Base-by-base conservation (phyloP, 176 grass and related monocot genomes). In the Zea mays region DNA sequence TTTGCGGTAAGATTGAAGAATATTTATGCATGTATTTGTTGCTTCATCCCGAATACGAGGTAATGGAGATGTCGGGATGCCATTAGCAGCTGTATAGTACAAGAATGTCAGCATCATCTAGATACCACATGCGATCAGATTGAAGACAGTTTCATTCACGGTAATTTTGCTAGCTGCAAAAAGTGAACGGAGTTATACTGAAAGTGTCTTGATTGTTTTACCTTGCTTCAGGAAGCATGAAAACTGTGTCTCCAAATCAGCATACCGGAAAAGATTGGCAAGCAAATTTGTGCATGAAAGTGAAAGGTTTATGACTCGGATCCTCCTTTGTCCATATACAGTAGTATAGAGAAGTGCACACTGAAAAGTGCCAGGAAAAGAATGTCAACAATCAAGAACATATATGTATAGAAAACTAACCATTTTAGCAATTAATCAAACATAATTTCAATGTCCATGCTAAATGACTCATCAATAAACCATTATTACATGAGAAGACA, bases 311-410 rank as follows among this genome's bases (percentile, higher is more conserved):
- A 97, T 88, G 40, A 97, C 87, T 63, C 93, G 67, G 78, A 97
- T 97, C 73, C 93, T 90, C 82, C 93, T 97, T 90, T 97, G 82
- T 33, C 93, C 93, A 79, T 86, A 87, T 49, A 97, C 56, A 49
- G 87, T 97, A 63, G 90, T 97, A 73, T 97, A 97, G 58, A 97
- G 90, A 85, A 97, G 64, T 19, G 93, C 93, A 72, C 93, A 97
- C 93, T 92, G 85, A 79, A 88, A 69, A 72, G 72, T 37, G 6
- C 62, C 15, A 72, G 67, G 67, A 47, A 46, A 52, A 75, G 56
- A 10, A 72, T 72, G 38, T 56, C 46, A 27, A 27, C 27, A 27
- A 27, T 27, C 27, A 85, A 33, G 15, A 64, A 54, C 10, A 5
- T 36, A 64, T 35, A 49, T 62, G 16, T 47, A 63, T n/a, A 5